A percentile compares a stretch with the other conserved stretches of the same genome.
phyloP scores from a whole-genome alignment of 2,329 filamentous ascomycete species.

The Fusarium sororula region DNA sequence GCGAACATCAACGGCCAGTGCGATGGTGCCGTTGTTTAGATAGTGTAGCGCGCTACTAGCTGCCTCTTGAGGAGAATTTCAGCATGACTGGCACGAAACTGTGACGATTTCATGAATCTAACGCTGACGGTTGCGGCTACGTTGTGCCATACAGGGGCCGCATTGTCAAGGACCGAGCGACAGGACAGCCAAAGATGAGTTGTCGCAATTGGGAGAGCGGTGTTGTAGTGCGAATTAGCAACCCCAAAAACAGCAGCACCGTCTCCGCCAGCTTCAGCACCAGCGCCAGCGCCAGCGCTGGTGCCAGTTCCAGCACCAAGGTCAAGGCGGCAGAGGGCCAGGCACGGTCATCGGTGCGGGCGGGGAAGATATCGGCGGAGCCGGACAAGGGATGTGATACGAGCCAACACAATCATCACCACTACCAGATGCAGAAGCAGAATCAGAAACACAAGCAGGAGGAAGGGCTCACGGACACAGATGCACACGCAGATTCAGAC shows the following conservation, averaged over 20 bases:
- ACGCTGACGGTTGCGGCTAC: conserved; percentile 36
- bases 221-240: conserved; percentile 73
- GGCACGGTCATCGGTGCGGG: conserved; percentile 30
- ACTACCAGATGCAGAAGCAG: conserved; percentile 6
- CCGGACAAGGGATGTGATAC: conserved; percentile 33
- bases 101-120: conserved; percentile 36
- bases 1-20: conserved; percentile 32
- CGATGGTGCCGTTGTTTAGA: conserved; percentile 26
- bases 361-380: conserved; percentile 27
- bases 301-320: conserved; percentile 12
- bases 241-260: conserved; percentile 25
- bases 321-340: conserved; percentile 31
- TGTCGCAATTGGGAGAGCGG: conserved; percentile 97
- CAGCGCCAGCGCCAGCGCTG: not conserved
- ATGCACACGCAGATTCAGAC: conserved; percentile 19
- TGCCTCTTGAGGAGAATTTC: conserved; percentile 28
- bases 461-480: conserved; percentile 27
- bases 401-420: conserved; percentile 19
- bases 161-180: conserved; percentile 73
- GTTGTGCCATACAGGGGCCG: conserved; percentile 69
- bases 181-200: conserved; percentile 76
- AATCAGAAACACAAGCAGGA: conserved; percentile 6
- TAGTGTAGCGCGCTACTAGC: conserved; percentile 20
- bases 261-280: conserved; percentile 17
- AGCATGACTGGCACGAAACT: conserved; percentile 28